Evolutionary conservation across 2,329 filamentous ascomycete species (phyloP).

Genomic region (Colletotrichum sp.): DNA sequence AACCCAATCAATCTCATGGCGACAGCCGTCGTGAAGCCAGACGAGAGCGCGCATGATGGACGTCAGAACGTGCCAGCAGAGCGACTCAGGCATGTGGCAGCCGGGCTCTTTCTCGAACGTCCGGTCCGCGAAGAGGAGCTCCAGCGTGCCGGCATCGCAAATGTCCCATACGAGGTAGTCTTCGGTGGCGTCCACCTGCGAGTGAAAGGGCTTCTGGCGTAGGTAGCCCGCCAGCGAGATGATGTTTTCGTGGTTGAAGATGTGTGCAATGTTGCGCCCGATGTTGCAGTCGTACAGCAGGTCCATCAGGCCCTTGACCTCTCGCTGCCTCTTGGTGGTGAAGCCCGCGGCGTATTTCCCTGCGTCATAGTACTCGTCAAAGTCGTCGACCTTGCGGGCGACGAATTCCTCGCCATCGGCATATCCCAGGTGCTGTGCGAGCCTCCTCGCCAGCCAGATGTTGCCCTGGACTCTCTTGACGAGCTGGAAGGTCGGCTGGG

Average conservation of each 20-base stretch:
- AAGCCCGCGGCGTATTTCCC: slow-evolving; percentile 2
- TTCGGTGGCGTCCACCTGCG: slow-evolving; percentile 23
- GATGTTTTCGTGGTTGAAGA: slow-evolving; percentile 57
- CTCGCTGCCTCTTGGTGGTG: slow-evolving; percentile 22
- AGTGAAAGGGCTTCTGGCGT: slow-evolving; percentile 23
- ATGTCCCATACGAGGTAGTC: slow-evolving; percentile 54
- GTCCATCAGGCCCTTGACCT: slow-evolving; percentile 26
- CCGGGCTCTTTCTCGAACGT: slow-evolving; percentile 23
- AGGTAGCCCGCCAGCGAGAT: slow-evolving; percentile 47
- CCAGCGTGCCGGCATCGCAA: slow-evolving; percentile 56
- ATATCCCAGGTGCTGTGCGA: slow-evolving; percentile 23
- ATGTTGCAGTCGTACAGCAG: slow-evolving; percentile 33
- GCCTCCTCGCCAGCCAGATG: slow-evolving; percentile 35
- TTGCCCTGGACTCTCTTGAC: slow-evolving; percentile 30
- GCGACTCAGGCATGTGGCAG: slow-evolving; percentile 52
- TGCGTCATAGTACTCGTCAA: slow-evolving; percentile 12
- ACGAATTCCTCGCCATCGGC: slow-evolving; percentile 34
- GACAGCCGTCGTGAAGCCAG: slow-evolving; percentile 57
- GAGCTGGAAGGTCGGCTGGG: slow-evolving; percentile 30
- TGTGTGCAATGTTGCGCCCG: slow-evolving; percentile 30
- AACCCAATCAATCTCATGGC: slow-evolving; percentile 24
- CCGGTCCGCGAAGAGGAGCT: slow-evolving; percentile 38
- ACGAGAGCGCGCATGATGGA: slow-evolving; percentile 53
- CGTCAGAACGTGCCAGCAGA: slow-evolving; percentile 61
- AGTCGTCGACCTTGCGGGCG: slow-evolving; percentile 28